Conservation (phyloP, 495 filamentous ascomycete genomes). For the Cenococcum geophilum region DNA sequence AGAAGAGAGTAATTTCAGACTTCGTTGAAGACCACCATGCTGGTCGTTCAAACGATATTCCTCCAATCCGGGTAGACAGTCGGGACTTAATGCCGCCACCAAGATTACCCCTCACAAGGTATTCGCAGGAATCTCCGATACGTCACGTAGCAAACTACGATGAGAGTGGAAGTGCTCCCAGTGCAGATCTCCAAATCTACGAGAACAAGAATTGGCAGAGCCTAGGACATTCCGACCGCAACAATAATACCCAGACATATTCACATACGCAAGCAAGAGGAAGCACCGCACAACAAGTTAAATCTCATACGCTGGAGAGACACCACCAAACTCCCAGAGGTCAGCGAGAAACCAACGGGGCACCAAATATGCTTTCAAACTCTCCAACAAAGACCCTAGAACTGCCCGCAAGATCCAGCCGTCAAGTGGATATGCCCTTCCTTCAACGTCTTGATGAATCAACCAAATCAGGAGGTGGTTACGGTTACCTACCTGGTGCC, state of each 20-base stretch:
- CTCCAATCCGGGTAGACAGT: slow-evolving; percentile 9
- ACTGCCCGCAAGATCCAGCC: background rate
- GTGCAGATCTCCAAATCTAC: background rate
- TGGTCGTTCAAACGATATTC: background rate
- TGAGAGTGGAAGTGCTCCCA: background rate
- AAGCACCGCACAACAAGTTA: too few species aligned
- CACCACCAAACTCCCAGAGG: too few species aligned
- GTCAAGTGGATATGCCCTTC: background rate
- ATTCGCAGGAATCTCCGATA: slow-evolving; percentile 3
- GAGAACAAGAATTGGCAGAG: background rate
- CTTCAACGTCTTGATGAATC: background rate
- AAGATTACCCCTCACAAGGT: slow-evolving; percentile 8
- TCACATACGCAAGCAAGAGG: too few species aligned
- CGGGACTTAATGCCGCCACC: slow-evolving; percentile 37
- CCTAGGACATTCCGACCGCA: background rate
- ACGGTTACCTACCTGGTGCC: background rate
- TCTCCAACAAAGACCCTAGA: background rate
- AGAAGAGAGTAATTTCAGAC: background rate
- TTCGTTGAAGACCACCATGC: slow-evolving; percentile 4
- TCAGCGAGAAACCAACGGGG: background rate
- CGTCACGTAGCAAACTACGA: too few species aligned
- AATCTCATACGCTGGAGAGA: too few species aligned
- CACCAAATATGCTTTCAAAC: background rate
- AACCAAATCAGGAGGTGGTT: background rate
- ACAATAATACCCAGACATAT: background rate